Evolutionary conservation across 495 filamentous ascomycete genomes (phyloP).

Genomic region (Opeltia flavorubescens): DNA sequence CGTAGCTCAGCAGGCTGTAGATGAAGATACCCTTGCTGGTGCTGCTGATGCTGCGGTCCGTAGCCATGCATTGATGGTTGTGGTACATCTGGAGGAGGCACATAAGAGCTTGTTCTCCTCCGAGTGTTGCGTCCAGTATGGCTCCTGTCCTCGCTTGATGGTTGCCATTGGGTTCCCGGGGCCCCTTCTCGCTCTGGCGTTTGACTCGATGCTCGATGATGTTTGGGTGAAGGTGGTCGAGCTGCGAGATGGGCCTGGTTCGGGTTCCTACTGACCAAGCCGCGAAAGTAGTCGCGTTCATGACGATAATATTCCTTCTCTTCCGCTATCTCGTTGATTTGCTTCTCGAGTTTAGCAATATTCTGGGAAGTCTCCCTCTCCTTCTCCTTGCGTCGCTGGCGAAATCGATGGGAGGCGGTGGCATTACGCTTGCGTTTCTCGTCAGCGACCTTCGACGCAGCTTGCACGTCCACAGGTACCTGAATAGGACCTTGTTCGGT

Average conservation of each 20-base stretch:
- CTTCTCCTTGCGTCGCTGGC: constrained; percentile 77
- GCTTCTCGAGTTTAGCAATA: constrained; percentile 41
- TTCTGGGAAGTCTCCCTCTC: constrained; percentile 57
- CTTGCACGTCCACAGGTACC: constrained; percentile 63
- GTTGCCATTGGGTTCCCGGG: background rate
- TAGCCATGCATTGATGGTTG: background rate
- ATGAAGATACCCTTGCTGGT: constrained; percentile 3
- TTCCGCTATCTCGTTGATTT: constrained; percentile 39
- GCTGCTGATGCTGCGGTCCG: background rate
- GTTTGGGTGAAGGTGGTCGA: constrained; percentile 28
- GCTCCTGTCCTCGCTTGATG: background rate
- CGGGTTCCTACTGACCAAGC: constrained; percentile 40
- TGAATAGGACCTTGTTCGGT: constrained; percentile 30
- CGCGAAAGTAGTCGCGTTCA: constrained; percentile 55
- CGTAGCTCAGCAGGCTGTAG: background rate
- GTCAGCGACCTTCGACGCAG: constrained; percentile 71
- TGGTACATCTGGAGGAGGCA: constrained; percentile 3
- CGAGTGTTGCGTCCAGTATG: constrained; percentile 14
- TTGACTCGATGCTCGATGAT: constrained; percentile 5
- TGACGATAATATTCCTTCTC: constrained; percentile 39
- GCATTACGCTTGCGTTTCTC: constrained; percentile 92
- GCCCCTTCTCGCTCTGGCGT: background rate
- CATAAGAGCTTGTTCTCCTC: constrained; percentile 15
- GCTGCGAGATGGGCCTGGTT: constrained; percentile 26
- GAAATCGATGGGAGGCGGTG: constrained; percentile 78